These are phyloP conservation scores for Verbascum thapsus DNA, from an alignment of 257 asterid genomes.

Conservation along the genomic window DNA sequence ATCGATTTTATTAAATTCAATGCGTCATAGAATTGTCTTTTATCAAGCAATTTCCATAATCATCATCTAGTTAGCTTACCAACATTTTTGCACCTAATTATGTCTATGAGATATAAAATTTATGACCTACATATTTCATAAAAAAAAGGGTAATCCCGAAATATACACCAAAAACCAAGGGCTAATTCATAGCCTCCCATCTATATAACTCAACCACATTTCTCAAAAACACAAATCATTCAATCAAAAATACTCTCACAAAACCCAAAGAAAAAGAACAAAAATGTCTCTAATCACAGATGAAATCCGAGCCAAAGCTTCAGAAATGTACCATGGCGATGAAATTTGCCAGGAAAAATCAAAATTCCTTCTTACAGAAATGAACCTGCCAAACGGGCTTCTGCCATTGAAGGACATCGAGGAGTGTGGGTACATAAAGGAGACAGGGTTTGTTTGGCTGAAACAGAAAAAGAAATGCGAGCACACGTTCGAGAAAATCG, in stretches of 20 bases:
- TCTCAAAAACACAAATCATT: slow-evolving; percentile 15
- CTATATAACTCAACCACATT: slow-evolving; percentile 29
- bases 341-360: slow-evolving; percentile 60
- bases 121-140: no score
- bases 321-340: slow-evolving; percentile 59
- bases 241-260: no score
- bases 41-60: no score
- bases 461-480: slow-evolving; percentile 53
- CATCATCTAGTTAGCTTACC: slow-evolving; percentile 9
- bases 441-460: slow-evolving; percentile 70
- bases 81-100: slow-evolving; percentile 4
- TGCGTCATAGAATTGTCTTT: no score
- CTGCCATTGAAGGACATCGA: slow-evolving; percentile 59
- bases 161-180: slow-evolving; percentile 24
- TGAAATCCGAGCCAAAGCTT: slow-evolving; percentile 48
- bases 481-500: slow-evolving; percentile 62
- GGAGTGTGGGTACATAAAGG: slow-evolving; percentile 60
- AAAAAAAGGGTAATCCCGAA: slow-evolving; percentile 33
- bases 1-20: no score
- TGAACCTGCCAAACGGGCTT: slow-evolving; percentile 59
- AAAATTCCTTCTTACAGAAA: slow-evolving; percentile 48
- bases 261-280: no score
- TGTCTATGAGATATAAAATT: neutral
- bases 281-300: slow-evolving; percentile 57
- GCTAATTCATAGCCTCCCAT: slow-evolving; percentile 1